Base-by-base conservation (phyloP, 371 early-diverging fungal genomes). In the Haplosporangium sp. region DNA sequence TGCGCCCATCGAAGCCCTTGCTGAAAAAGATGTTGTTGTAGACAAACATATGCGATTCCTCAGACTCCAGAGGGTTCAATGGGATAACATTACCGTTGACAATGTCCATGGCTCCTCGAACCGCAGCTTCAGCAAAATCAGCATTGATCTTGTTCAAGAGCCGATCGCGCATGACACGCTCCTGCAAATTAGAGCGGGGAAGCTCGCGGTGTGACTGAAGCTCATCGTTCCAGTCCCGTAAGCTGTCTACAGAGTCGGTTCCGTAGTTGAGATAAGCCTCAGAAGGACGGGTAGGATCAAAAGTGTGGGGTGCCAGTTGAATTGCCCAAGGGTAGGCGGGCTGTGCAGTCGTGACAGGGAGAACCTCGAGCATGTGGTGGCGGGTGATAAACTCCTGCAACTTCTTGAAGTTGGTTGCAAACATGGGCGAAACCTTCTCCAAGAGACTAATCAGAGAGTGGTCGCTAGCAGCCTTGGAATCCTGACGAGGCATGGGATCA, bases 171-270 rank as follows among this genome's bases (percentile, higher is more conserved):
- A 91, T 69, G 13, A 96, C 93, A n/a, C 93, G 90, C 74, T 98
- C 97, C 68, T 92, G 93, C 14, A 94, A 84, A 38, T 86, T 91
- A 47, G 71, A 57, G 53, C 89, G 86, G 12, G 96, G 95, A 62
- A 97, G 85, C 67, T 96, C 96, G 38, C 95, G 91, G 45, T 93
- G 92, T 5, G 93, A 87, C 82, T 97, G 96, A 45, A 96, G 73
- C 74, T 98, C 97, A 62, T 98, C 98, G 84, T 98, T 97, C 97
- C 97, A 98, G 81, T 98, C 97, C 50, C 95, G 92, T 61, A 95
- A 64, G 11, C 90, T 86, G 62, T 92, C 95, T 1, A 90, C 89
- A 5, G 90, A 86, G 59, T 94, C 94, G 7, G 87, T 72, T 7
- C 92, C 89, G 54, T 86, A 85, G 64, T 84, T 82, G 37, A 96